phyloP scores from a whole-genome alignment of 225 moss, liverwort and hornwort species.

The Lunularia cruciata region DNA sequence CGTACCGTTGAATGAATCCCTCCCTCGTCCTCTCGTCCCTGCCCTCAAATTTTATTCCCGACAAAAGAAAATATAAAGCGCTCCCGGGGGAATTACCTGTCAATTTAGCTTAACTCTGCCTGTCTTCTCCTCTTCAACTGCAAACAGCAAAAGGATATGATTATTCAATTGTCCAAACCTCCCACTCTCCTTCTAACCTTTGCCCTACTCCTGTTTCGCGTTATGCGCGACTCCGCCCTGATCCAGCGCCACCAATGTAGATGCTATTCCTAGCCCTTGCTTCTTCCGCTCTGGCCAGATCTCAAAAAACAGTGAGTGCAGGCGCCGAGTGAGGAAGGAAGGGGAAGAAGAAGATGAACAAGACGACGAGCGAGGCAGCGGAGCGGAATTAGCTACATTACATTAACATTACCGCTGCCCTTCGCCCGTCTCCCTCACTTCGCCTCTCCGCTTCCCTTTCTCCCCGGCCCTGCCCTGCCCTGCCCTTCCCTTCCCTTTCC shows the following conservation, averaged over 20 bases:
- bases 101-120: slow-evolving; percentile 1
- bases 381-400: not conserved
- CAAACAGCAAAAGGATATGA: slow-evolving; percentile 1
- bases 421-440: too few species aligned
- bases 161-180: slow-evolving; percentile 1
- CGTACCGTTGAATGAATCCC: slow-evolving; percentile 8
- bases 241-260: not conserved
- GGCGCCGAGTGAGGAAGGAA: not conserved
- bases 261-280: not conserved
- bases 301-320: slow-evolving; percentile 4
- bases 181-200: slow-evolving; percentile 1
- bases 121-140: slow-evolving; percentile 2
- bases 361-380: not conserved
- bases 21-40: not conserved
- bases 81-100: not conserved
- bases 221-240: not conserved
- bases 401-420: not conserved
- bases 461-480: not conserved
- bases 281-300: not conserved
- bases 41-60: not conserved
- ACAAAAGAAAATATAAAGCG: not conserved
- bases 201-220: not conserved
- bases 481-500: not conserved
- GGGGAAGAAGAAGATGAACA: too few species aligned
- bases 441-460: too few species aligned